These are phyloP conservation scores for Vachellia collinsii DNA, from an alignment of 306 rosid genomes.

Conservation along the genomic window DNA sequence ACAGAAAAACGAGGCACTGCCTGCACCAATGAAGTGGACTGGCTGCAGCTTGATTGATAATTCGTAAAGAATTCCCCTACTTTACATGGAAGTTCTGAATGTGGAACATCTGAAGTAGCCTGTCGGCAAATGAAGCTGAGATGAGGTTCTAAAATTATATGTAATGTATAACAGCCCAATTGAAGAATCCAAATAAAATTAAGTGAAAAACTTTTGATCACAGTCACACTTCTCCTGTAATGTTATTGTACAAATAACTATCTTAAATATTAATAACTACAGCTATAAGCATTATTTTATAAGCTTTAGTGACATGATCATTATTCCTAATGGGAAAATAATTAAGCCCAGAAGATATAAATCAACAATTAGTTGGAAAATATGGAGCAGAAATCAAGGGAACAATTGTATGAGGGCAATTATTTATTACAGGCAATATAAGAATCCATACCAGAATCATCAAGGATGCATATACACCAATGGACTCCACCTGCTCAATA, in stretches of 20 bases:
- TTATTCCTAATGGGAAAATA: conserved; percentile 13
- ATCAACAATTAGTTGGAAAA: conserved; percentile 24
- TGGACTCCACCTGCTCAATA: conserved; percentile 84
- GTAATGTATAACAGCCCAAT: conserved; percentile 16
- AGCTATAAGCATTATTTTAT: conserved; percentile 12
- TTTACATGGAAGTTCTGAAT: conserved; percentile 63
- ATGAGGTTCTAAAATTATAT: conserved; percentile 7
- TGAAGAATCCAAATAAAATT: not conserved
- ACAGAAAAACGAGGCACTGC: conserved; percentile 69
- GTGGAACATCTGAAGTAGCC: conserved; percentile 90
- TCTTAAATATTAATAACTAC: conserved; percentile 4
- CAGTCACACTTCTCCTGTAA: conserved; percentile 3
- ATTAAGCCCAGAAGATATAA: conserved; percentile 4
- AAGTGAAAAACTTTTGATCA: not conserved
- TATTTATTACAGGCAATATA: conserved; percentile 30
- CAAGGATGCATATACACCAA: conserved; percentile 71
- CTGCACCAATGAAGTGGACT: conserved; percentile 56
- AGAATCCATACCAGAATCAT: conserved; percentile 71
- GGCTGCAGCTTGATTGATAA: conserved; percentile 49
- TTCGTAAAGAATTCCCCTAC: conserved; percentile 69
- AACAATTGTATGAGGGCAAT: conserved; percentile 9
- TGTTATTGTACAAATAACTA: conserved; percentile 5
- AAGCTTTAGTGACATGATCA: not conserved
- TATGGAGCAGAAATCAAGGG: not conserved
- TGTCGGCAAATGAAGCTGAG: conserved; percentile 42